Base-by-base conservation (phyloP, 1,284 basidiomycete species). In the Rhizoctonia solani region DNA sequence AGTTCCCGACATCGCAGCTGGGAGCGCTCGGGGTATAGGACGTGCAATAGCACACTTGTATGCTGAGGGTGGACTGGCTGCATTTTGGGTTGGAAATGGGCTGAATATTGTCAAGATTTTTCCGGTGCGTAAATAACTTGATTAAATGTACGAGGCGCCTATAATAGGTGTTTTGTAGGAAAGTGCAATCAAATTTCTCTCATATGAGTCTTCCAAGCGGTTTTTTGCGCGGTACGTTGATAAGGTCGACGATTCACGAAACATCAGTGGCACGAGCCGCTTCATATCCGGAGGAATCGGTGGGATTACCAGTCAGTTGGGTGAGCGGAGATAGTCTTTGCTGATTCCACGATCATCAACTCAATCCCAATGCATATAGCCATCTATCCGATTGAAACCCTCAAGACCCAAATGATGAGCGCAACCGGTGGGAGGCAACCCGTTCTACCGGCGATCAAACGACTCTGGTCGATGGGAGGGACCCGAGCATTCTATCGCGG, bases 121-220 rank as follows among this genome's bases (percentile, higher is more conserved):
- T 72, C 96, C 90, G 32, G 80, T 82, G 69, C 68, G 78, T 75
- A 5, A 6, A 47, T 4, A 41, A 6, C n/a, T 29, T 21, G 11
- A 50, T 32, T 19, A 21, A 2, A 2, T 32, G 1, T 1, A 25
- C 50, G n/a, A 32, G 16, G 9, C 27, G n/a, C 30, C 8, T 32
- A 14, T 29, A 25, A 5, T n/a, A n/a, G 19, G 27, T 42, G 14
- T 34, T 34, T 52, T 25, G 1, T 68, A 80, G 79, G 95, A 98
- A 80, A 95, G 91, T 47, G 97, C 97, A 19, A 98, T 99, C 84
- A 99, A 98, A 79, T 99, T 99, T 79, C 87, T 97, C 73, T 79
- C 91, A 5, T 99, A 98, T 77, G 97, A 99, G 79, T 92, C 92
- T 70, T 87, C 92, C 85, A 99, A 99, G 88, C 89, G 90, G 9